Evolutionary conservation across 192 early-diverging fungal species (phyloP), one percentile per base, ranked within the genome.

Genomic region (Endogone sp.): DNA sequence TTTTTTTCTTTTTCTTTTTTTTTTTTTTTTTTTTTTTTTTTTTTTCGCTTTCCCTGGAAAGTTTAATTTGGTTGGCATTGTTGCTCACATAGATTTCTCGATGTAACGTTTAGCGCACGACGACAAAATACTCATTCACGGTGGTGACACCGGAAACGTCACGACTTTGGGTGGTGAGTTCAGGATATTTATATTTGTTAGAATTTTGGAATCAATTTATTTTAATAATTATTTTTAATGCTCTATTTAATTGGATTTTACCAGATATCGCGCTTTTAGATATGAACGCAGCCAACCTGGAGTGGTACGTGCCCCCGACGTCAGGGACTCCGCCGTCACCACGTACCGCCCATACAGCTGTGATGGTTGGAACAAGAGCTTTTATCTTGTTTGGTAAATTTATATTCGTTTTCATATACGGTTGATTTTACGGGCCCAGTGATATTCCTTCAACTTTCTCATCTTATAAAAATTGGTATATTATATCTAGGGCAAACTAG

Each of bases 31-130:
- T 1, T 6, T 16, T 11, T 16, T 11, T 49, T 49, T 49, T 16
- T 11, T 49, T 49, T 49, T 49, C 37, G 16, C 6, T 49, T 49
- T 49, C 37, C 9, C 16, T 49, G 6, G 16, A 11, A 6, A 16
- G 37, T 16, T 16, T 11, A 49, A 49, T 49, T 49, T 16, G 16
- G 6, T 6, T 49, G 37, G 16, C 6, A 49, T 49, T 49, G 6
- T 49, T 49, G 37, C 16, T 49, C 37, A 16, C 16, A 49, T 49
- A 49, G 16, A n/a, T n/a, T n/a, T n/a, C n/a, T n/a, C n/a, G n/a
- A n/a, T n/a, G n/a, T n/a, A n/a, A n/a, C n/a, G n/a, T n/a, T n/a
- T 49, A 67, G 65, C 65, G 29, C 23, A 29, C 28, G 65, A 67
- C 31, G 21, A 56, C 26, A 67, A 67, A 58, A 20, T 67, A n/a